phyloP scores from a whole-genome alignment of 1,284 basidiomycete species.

The Pholiota adiposa region DNA sequence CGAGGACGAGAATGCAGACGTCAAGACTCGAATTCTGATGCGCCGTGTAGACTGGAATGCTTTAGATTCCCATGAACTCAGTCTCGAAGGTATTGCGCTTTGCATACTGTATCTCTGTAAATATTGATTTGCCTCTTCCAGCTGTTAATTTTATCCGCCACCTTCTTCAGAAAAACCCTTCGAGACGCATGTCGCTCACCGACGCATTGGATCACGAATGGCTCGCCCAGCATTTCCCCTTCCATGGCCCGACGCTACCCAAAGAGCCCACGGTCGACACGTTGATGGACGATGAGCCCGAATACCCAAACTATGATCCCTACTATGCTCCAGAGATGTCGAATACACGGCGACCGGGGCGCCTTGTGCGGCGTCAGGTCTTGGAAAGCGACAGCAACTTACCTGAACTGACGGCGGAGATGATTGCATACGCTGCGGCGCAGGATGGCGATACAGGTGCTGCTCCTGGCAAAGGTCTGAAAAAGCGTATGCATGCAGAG shows the following conservation, averaged over 20 bases:
- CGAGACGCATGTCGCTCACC: conserved; percentile 37
- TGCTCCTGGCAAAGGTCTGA: conserved; percentile 31
- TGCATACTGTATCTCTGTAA: neutral
- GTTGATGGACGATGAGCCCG: conserved; percentile 35
- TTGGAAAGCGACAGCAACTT: conserved; percentile 36
- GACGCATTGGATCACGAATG: conserved; percentile 37
- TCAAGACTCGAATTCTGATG: conserved; percentile 54
- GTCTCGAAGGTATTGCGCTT: conserved; percentile 30
- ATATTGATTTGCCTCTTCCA: conserved; percentile 15
- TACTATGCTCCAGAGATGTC: neutral
- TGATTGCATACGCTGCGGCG: conserved; percentile 40
- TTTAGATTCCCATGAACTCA: conserved; percentile 39
- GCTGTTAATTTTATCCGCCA: conserved; percentile 39
- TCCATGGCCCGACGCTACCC: conserved; percentile 24
- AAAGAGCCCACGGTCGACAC: conserved; percentile 23
- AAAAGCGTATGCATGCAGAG: conserved; percentile 45
- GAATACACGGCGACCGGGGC: conserved; percentile 8
- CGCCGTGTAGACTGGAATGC: conserved; percentile 67
- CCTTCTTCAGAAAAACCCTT: conserved; percentile 39
- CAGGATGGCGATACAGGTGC: conserved; percentile 25
- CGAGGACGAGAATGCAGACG: conserved; percentile 64
- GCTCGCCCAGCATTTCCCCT: conserved; percentile 43
- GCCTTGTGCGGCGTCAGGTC: conserved; percentile 50
- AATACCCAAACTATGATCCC: neutral
- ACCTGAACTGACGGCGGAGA: conserved; percentile 46